Evolutionary conservation across 1,284 basidiomycete genomes (phyloP).

Genomic region (Cutaneotrichosporon sp.): DNA sequence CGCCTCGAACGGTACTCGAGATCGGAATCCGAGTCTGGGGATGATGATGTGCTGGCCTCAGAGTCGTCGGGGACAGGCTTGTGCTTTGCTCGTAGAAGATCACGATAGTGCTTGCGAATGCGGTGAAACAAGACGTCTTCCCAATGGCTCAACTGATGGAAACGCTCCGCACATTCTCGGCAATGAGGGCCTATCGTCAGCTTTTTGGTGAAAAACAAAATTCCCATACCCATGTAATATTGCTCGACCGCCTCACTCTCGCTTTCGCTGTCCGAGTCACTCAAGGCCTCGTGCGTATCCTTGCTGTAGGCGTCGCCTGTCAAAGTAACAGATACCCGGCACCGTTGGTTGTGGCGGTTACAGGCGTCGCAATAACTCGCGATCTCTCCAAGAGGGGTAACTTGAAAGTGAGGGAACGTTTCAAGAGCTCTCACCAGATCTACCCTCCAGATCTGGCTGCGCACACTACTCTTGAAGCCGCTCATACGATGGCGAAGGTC

Average conservation of each 20-base stretch:
- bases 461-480: constrained; percentile 50
- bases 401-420: constrained; percentile 59
- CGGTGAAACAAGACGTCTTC: constrained; percentile 3
- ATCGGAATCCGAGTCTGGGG: too few relatives aligned
- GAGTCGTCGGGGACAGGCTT: too few relatives aligned
- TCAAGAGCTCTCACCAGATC: constrained; percentile 62
- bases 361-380: constrained; percentile 8
- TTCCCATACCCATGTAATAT: constrained; percentile 1
- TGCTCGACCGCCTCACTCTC: not conserved
- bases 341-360: constrained; percentile 8
- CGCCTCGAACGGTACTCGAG: too few relatives aligned
- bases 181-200: constrained; percentile 2
- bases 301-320: not conserved
- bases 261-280: not conserved
- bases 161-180: not conserved
- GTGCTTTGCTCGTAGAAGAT: constrained; percentile 4
- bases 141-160: constrained; percentile 8
- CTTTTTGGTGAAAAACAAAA: too few relatives aligned
- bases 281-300: not conserved
- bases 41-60: too few relatives aligned
- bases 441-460: constrained; percentile 70
- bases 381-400: constrained; percentile 30
- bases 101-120: constrained; percentile 2
- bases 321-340: not conserved
- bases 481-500: constrained; percentile 1